A percentile compares a stretch with the other conserved stretches of the same genome.
Evolutionary conservation across 2,329 filamentous ascomycete genomes (phyloP).

Genomic region (Pseudonectria buxi): DNA sequence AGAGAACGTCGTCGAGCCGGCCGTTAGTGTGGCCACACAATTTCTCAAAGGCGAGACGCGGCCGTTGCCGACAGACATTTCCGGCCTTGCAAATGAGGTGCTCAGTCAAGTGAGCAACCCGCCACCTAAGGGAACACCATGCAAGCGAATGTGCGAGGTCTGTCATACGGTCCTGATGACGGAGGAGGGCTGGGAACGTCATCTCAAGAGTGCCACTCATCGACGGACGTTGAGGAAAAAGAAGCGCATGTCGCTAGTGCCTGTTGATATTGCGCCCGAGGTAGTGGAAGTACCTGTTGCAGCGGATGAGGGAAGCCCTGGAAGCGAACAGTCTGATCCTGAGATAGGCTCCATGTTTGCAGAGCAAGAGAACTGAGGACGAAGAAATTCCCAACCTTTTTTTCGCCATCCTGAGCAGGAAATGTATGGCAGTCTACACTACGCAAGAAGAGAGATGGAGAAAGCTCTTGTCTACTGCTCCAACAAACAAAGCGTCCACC

Average conservation of each 20-base stretch:
- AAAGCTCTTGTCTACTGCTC: no score
- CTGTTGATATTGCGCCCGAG: constrained; percentile 15
- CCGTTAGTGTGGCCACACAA: constrained; percentile 49
- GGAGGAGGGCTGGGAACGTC: constrained; percentile 40
- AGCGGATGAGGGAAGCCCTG: not conserved
- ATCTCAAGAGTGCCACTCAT: constrained; percentile 32
- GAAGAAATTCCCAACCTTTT: not conserved
- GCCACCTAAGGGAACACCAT: constrained; percentile 46
- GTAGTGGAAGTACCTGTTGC: constrained; percentile 2
- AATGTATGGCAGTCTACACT: no score
- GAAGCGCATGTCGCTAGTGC: constrained; percentile 32
- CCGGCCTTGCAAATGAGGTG: constrained; percentile 42
- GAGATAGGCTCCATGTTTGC: constrained; percentile 24
- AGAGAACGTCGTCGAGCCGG: constrained; percentile 57
- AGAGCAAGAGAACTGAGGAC: constrained; percentile 8
- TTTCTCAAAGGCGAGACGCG: constrained; percentile 57
- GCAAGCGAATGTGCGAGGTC: constrained; percentile 60
- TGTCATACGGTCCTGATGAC: constrained; percentile 61
- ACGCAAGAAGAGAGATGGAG: no score
- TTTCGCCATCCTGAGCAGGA: not conserved
- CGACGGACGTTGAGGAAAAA: constrained; percentile 28
- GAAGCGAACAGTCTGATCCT: constrained; percentile 16
- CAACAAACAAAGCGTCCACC: no score
- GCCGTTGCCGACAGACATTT: constrained; percentile 43
- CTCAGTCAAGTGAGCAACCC: constrained; percentile 43